Evolutionary conservation across 108 stramenopile species (phyloP).

Genomic region (Nannochloropsis salina): DNA sequence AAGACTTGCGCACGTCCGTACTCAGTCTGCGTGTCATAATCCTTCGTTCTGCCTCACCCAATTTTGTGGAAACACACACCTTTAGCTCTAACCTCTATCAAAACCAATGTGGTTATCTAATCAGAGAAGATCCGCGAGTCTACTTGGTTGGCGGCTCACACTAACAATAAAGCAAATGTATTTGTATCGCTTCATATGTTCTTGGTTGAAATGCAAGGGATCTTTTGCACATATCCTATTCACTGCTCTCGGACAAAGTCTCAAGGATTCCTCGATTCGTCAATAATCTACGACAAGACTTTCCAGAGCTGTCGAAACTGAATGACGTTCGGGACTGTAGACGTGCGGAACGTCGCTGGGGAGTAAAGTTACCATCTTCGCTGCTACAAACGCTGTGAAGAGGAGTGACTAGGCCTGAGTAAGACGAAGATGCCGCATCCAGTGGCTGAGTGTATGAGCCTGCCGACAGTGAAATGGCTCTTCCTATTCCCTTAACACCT

Average conservation of each 20-base stretch:
- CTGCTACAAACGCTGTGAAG: background rate
- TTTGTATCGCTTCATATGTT: background rate
- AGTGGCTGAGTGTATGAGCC: background rate
- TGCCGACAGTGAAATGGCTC: background rate
- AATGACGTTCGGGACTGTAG: background rate
- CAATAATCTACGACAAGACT: background rate
- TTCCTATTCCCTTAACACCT: background rate
- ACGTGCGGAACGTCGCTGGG: background rate
- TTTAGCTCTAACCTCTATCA: no score
- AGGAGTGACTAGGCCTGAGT: background rate
- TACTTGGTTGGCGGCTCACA: no score
- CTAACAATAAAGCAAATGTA: no score
- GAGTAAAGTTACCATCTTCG: background rate
- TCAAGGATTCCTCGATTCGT: background rate
- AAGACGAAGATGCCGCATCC: background rate
- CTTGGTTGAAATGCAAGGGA: background rate
- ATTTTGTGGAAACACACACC: no score
- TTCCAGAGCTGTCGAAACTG: background rate
- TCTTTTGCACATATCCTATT: background rate
- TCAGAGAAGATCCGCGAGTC: no score
- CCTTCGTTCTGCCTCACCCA: no score
- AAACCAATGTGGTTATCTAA: no score
- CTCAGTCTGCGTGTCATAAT: no score
- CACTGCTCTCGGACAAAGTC: background rate
- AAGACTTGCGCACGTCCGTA: no score